These are phyloP conservation scores for Catharanthus roseus DNA, from an alignment of 257 asterid species.

Conservation along the genomic window DNA sequence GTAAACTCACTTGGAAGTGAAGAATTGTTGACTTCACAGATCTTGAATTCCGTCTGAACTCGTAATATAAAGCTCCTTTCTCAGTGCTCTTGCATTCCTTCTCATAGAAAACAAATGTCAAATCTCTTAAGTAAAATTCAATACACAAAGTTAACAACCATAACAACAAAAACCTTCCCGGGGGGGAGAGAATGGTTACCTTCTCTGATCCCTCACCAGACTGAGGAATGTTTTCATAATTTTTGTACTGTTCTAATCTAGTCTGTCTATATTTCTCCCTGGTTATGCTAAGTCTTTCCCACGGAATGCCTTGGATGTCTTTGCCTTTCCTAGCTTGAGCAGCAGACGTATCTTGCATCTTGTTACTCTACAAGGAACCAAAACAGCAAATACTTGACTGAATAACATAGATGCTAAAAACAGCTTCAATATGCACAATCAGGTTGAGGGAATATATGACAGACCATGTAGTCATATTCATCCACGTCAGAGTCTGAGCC, in stretches of 20 bases:
- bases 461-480: conserved; percentile 67
- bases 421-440: background rate
- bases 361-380: conserved; percentile 40
- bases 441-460: conserved; percentile 15
- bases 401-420: background rate
- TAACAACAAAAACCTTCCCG: too few relatives aligned
- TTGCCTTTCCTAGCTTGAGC: conserved; percentile 82
- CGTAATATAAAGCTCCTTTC: conserved; percentile 53
- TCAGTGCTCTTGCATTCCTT: conserved; percentile 71
- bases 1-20: conserved; percentile 72
- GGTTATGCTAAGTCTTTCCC: conserved; percentile 82
- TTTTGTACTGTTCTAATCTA: conserved; percentile 75
- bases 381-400: background rate
- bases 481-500: conserved; percentile 84
- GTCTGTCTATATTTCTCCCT: conserved; percentile 75
- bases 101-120: conserved; percentile 6
- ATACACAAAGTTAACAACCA: conserved; percentile 1
- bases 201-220: conserved; percentile 68
- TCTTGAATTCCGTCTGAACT: conserved; percentile 76
- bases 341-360: conserved; percentile 76
- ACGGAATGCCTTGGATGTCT: conserved; percentile 97
- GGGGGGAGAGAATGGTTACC: conserved; percentile 28
- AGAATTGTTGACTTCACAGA: conserved; percentile 84
- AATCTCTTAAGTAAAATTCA: background rate
- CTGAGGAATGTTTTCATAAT: conserved; percentile 74